Conservation (phyloP, 441 rosid species). For the Biscutella auriculata region DNA sequence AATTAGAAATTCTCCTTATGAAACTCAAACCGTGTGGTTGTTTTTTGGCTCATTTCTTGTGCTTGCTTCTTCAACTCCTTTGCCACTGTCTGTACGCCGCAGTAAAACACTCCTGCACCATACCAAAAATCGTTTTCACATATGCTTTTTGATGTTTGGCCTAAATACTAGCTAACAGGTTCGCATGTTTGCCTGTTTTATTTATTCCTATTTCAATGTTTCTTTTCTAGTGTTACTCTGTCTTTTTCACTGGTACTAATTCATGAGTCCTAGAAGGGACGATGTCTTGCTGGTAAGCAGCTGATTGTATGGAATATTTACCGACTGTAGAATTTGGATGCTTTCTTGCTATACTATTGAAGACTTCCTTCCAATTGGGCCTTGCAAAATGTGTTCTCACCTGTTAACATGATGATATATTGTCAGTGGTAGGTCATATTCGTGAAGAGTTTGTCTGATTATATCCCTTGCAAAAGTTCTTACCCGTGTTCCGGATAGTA, state of each 20-base stretch:
- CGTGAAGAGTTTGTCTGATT: background rate
- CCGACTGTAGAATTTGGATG: conserved; percentile 80
- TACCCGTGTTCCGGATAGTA: conserved; percentile 92
- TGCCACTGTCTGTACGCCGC: conserved; percentile 84
- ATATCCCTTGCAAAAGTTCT: conserved; percentile 5
- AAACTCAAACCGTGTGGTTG: conserved; percentile 76
- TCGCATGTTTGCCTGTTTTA: background rate
- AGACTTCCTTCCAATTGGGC: conserved; percentile 91
- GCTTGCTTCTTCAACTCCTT: conserved; percentile 75
- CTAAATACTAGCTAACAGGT: background rate
- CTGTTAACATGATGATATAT: conserved; percentile 32
- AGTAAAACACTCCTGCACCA: conserved; percentile 82
- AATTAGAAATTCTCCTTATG: conserved; percentile 75
- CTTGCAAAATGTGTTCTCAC: conserved; percentile 94
- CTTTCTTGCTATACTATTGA: conserved; percentile 61
- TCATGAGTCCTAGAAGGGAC: background rate
- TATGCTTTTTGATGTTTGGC: background rate
- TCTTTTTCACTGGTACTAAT: background rate
- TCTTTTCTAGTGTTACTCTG: background rate
- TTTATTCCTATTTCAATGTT: background rate
- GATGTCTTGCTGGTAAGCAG: background rate
- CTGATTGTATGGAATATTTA: conserved; percentile 21
- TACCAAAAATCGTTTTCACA: background rate
- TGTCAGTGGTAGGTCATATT: conserved; percentile 1
- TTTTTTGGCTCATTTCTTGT: conserved; percentile 59